These are phyloP conservation scores for Ophiocordyceps polyrhachis-furcata DNA, from an alignment of 2,329 filamentous ascomycete genomes.

Conservation along the genomic window DNA sequence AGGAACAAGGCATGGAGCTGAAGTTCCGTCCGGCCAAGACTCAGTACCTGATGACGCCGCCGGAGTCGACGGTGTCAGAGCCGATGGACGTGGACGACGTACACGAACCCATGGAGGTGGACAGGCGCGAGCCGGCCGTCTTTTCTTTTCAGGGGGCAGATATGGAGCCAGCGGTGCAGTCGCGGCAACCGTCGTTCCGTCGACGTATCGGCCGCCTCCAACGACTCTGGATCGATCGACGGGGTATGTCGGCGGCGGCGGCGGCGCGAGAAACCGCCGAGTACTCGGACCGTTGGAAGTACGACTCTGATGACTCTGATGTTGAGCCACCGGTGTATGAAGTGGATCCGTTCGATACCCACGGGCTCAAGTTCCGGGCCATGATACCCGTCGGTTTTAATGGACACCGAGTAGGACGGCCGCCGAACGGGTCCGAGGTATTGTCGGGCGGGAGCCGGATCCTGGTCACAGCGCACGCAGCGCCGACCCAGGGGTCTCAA, in stretches of 20 bases:
- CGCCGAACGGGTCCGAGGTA: constrained; percentile 10
- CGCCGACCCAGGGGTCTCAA: constrained; percentile 3
- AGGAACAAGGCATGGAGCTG: constrained; percentile 40
- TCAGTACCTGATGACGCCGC: constrained; percentile 49
- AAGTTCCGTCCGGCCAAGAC: constrained; percentile 56
- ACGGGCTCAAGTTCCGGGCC: constrained; percentile 41
- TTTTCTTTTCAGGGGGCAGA: constrained; percentile 26
- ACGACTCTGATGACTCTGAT: constrained; percentile 73
- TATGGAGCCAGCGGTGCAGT: constrained; percentile 18
- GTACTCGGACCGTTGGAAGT: constrained; percentile 59
- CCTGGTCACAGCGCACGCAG: constrained; percentile 8
- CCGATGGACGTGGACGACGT: constrained; percentile 37
- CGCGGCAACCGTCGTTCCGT: constrained; percentile 49
- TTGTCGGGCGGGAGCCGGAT: constrained; percentile 8
- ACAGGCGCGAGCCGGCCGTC: constrained; percentile 16
- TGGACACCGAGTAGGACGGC: constrained; percentile 20
- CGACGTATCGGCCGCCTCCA: constrained; percentile 71
- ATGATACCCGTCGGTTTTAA: constrained; percentile 31
- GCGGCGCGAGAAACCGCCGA: constrained; percentile 25
- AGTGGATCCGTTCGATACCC: constrained; percentile 50
- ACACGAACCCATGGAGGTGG: constrained; percentile 22
- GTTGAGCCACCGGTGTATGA: constrained; percentile 58
- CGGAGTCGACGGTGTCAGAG: constrained; percentile 34
- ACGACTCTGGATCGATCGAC: constrained; percentile 74
- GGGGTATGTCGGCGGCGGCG: constrained; percentile 37